Conservation (phyloP, 164 flowering plant species). For the Nelumbo lutea region DNA sequence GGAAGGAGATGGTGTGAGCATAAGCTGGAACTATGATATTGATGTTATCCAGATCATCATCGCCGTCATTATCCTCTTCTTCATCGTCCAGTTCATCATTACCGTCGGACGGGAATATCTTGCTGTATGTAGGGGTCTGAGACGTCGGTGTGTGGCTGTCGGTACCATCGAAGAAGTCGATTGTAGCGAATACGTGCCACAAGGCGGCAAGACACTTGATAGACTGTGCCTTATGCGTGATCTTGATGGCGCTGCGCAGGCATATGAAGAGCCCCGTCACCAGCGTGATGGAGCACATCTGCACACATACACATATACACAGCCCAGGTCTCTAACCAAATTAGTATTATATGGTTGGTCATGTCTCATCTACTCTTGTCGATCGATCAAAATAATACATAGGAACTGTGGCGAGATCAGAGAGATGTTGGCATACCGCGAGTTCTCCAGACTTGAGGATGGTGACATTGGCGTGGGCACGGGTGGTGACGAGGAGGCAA, state of each 20-base stretch:
- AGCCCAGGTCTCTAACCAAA: not conserved
- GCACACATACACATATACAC: slow-evolving; percentile 15
- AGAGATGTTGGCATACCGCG: slow-evolving; percentile 40
- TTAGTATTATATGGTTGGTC: too few species aligned
- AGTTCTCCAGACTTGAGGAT: slow-evolving; percentile 70
- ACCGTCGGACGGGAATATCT: slow-evolving; percentile 5
- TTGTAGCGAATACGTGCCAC: slow-evolving; percentile 88
- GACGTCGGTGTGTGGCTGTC: slow-evolving; percentile 52
- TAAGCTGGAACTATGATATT: slow-evolving; percentile 38
- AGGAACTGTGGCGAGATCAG: too few species aligned
- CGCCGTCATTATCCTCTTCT: slow-evolving; percentile 51
- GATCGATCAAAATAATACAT: not conserved
- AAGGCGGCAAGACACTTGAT: slow-evolving; percentile 70
- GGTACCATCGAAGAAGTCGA: slow-evolving; percentile 47
- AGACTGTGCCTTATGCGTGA: slow-evolving; percentile 87
- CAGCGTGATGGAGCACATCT: slow-evolving; percentile 79
- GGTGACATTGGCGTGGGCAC: slow-evolving; percentile 32
- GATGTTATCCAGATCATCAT: slow-evolving; percentile 58
- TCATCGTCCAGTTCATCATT: slow-evolving; percentile 38
- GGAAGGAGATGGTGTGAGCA: slow-evolving; percentile 62
- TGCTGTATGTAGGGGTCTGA: slow-evolving; percentile 5
- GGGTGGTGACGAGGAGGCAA: slow-evolving; percentile 63
- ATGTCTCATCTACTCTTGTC: too few species aligned
- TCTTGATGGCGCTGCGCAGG: slow-evolving; percentile 75
- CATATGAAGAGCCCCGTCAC: slow-evolving; percentile 58